Percentiles rank a stretch among this genome's conserved stretches.
Evolutionary conservation across 176 grass and related monocot genomes (phyloP).

Genomic region (Raddia distichophylla): DNA sequence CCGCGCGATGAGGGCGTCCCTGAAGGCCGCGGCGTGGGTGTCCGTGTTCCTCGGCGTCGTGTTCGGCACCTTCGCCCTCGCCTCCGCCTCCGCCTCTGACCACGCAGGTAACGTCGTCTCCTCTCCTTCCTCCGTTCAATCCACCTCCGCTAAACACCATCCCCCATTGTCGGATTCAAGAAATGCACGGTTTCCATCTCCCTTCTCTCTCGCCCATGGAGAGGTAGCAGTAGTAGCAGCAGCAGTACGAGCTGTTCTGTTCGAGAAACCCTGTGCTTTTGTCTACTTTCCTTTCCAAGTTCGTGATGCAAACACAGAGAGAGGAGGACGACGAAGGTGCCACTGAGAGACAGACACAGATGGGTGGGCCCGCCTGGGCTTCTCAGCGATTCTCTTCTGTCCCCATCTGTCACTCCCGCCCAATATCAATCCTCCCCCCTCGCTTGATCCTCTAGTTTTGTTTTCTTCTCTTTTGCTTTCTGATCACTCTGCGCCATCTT

Average conservation of each 20-base stretch:
- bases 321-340: not conserved
- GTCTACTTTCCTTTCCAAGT: not conserved
- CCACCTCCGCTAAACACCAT: not conserved
- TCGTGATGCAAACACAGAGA: not conserved
- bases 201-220: not conserved
- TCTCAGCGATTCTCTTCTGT: not conserved
- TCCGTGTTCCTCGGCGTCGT: slow-evolving; percentile 10
- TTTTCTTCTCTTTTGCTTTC: not conserved
- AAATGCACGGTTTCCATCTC: not conserved
- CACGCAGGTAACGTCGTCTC: slow-evolving; percentile 15
- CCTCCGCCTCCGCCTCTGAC: not conserved
- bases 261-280: not conserved
- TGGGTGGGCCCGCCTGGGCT: not conserved
- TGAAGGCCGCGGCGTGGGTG: not conserved
- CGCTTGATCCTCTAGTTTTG: not conserved
- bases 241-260: not conserved
- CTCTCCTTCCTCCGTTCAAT: not conserved
- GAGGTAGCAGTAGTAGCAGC: not conserved
- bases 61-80: slow-evolving; percentile 15
- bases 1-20: slow-evolving; percentile 3
- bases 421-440: not conserved
- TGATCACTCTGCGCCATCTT: not conserved
- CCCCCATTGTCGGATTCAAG: not conserved
- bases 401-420: not conserved
- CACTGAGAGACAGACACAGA: not conserved